Conservation (phyloP, 352 stramenopile genomes). For the Globisporangium okanoganense region DNA sequence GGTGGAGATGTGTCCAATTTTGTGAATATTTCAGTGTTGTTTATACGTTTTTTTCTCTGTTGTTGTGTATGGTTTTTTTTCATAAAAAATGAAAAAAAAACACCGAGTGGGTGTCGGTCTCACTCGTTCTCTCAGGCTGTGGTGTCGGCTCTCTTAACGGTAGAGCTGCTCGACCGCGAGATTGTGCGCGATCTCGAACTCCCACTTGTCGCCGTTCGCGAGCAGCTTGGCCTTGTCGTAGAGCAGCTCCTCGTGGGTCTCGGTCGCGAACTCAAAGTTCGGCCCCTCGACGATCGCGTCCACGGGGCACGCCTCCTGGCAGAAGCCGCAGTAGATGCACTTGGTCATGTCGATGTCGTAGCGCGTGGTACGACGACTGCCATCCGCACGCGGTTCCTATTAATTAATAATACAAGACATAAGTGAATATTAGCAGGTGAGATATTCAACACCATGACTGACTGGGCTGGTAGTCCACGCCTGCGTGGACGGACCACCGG, state of each 20-base stretch:
- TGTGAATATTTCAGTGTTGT: conserved; percentile 6
- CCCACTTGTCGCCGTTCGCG: conserved; percentile 99
- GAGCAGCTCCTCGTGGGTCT: conserved; percentile 99
- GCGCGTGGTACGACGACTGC: conserved; percentile 96
- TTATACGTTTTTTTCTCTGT: background rate
- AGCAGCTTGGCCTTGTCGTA: conserved; percentile 99
- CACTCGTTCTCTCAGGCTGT: background rate
- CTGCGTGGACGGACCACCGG: conserved; percentile 9
- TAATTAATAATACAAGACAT: conserved; percentile 1
- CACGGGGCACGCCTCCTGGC: conserved; percentile 95
- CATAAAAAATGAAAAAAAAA: background rate
- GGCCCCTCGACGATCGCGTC: conserved; percentile 99
- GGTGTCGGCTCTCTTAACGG: conserved; percentile 78
- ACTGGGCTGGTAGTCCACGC: background rate
- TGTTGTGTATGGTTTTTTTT: background rate
- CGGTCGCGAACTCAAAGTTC: conserved; percentile 99
- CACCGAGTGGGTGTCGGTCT: background rate
- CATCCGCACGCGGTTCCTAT: conserved; percentile 95
- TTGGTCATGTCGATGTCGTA: conserved; percentile 99
- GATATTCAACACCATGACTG: background rate
- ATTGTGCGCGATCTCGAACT: conserved; percentile 99
- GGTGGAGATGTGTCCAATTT: conserved; percentile 2
- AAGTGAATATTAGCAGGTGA: conserved; percentile 8
- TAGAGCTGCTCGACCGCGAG: conserved; percentile 98
- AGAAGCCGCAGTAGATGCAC: conserved; percentile 99